These are phyloP conservation scores for Striga hermonthica DNA, from an alignment of 305 asterid species.

Conservation along the genomic window DNA sequence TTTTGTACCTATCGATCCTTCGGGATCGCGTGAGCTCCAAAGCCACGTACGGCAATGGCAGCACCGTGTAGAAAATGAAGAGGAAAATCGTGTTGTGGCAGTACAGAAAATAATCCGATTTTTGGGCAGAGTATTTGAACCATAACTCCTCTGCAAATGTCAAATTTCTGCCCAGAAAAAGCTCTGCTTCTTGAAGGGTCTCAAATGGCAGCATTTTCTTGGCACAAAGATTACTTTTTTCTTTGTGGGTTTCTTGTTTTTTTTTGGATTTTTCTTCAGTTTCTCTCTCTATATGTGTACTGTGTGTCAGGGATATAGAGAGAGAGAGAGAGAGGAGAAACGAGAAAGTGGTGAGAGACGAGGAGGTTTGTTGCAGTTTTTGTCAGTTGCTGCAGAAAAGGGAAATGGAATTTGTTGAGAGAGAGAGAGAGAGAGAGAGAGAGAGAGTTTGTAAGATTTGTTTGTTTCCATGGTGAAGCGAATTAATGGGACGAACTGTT, in stretches of 20 bases:
- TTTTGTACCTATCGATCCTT: conserved; percentile 48
- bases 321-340: conserved; percentile 11
- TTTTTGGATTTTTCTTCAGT: neutral
- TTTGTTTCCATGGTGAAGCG: conserved; percentile 25
- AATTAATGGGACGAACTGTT: neutral
- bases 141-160: conserved; percentile 58
- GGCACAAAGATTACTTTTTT: neutral
- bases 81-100: conserved; percentile 65
- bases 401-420: neutral
- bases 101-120: conserved; percentile 55
- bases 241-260: neutral
- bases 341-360: neutral
- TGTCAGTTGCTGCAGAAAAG: conserved; percentile 1
- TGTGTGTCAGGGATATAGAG: neutral
- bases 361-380: neutral
- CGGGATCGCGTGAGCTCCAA: conserved; percentile 45
- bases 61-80: conserved; percentile 49
- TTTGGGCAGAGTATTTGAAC: conserved; percentile 58
- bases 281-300: conserved; percentile 23
- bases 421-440: conserved; percentile 3
- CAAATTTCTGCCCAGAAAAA: conserved; percentile 53
- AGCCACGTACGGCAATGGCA: conserved; percentile 54
- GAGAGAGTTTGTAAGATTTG: conserved; percentile 8
- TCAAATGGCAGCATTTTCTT: conserved; percentile 51
- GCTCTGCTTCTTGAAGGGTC: conserved; percentile 52